Evolutionary conservation across 2,329 filamentous ascomycete species (phyloP), one percentile per base, ranked within the genome.

Genomic region (Aulographum hederae): DNA sequence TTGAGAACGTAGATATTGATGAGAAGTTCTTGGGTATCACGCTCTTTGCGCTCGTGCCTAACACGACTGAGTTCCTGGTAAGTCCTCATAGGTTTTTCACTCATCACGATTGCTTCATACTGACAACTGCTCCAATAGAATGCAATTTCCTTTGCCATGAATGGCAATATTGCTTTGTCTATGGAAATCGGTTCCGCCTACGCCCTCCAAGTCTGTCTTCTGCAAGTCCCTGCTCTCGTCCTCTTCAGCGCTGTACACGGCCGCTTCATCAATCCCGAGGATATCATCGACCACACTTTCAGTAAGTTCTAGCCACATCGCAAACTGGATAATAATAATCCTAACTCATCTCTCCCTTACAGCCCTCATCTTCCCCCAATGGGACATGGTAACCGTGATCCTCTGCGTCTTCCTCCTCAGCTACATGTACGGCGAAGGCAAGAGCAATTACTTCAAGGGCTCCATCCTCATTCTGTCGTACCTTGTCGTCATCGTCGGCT

Each of bases 401-500:
- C 60, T 98, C 12, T 94, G 86, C 46, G 84, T 98, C 13, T 93
- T 98, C 60, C 60, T 98, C 34, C 71, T 98, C 41, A 93, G 84
- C 46, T 93, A 95, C 61, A 86, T 98, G 63, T 92, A 95, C 45
- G 81, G 86, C 32, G 89, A 98, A 57, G 89, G 89, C 26, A 98
- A 98, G 70, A 95, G 85, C 62, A 98, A 98, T 56, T 98, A 98
- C 56, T 98, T 98, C 71, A 98, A 98, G 61, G 89, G 89, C 32
- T 92, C 81, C 41, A 94, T 95, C 43, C 64, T 98, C 32, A 73
- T 95, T 39, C 61, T 98, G 31, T 89, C 81, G 20, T 98, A 98
- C 51, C 56, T 95, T 16, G 89, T 95, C 18, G 82, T 98, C 30
- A 62, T 94, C 18, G 70, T 81, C 28, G 89, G 89, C 2, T 98